phyloP scores from a whole-genome alignment of 164 flowering plant species.

The Echeveria elegans region DNA sequence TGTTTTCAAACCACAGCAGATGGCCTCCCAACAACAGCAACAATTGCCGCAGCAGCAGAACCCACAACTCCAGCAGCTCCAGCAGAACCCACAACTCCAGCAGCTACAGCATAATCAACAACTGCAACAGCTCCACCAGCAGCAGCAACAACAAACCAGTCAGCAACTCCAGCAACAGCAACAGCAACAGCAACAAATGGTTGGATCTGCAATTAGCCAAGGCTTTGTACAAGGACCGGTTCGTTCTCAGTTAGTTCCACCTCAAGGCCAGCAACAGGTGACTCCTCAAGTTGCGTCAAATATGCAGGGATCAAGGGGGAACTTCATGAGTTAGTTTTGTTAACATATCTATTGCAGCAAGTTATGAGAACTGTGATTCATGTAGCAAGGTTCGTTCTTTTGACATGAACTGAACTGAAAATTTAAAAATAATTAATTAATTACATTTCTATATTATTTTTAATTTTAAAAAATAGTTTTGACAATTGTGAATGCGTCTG shows the following conservation, averaged over 20 bases:
- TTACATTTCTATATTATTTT: too few species aligned
- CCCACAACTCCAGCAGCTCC: too few species aligned
- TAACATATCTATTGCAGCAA: neutral
- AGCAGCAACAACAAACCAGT: too few species aligned
- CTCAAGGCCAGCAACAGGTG: slow-evolving; percentile 50
- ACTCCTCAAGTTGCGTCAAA: slow-evolving; percentile 58
- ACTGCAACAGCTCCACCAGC: slow-evolving; percentile 14
- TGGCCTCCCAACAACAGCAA: slow-evolving; percentile 46
- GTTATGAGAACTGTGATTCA: neutral
- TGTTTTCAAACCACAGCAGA: slow-evolving; percentile 79
- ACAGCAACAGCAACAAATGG: slow-evolving; percentile 41
- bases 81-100: too few species aligned
- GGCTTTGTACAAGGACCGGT: slow-evolving; percentile 61
- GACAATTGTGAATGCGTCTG: too few species aligned
- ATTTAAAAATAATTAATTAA: too few species aligned
- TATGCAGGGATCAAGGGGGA: slow-evolving; percentile 72
- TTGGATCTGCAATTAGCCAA: slow-evolving; percentile 52
- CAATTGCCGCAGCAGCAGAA: slow-evolving; percentile 19
- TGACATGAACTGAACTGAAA: neutral
- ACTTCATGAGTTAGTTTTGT: slow-evolving; percentile 33
- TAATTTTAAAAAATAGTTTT: too few species aligned
- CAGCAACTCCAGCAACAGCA: slow-evolving; percentile 22
- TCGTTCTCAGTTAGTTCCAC: slow-evolving; percentile 45
- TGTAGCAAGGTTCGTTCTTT: too few species aligned
- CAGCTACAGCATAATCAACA: slow-evolving; percentile 11